Evolutionary conservation across 768 basidiomycete species (phyloP).

Genomic region (Tricholoma hemisulphureum): DNA sequence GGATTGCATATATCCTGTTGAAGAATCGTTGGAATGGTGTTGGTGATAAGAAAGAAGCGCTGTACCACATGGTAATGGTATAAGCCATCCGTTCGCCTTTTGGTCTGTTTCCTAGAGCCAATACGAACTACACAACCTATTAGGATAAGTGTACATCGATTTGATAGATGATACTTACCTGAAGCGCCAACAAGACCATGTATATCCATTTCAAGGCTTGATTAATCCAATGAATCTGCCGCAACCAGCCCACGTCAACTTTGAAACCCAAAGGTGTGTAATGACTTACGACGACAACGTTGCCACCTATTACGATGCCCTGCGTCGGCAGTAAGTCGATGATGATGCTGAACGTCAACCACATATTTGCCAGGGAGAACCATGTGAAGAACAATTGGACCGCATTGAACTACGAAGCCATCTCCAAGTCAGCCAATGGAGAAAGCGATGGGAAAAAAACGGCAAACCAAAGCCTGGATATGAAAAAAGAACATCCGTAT

Average conservation of each 20-base stretch:
- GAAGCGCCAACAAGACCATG: conserved; percentile 73
- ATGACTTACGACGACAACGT: conserved; percentile 54
- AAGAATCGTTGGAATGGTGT: background rate
- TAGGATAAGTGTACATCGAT: background rate
- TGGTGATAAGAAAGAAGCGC: conserved; percentile 1
- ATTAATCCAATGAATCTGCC: conserved; percentile 88
- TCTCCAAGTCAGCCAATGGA: background rate
- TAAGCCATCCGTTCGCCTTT: conserved; percentile 83
- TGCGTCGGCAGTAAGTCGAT: conserved; percentile 76
- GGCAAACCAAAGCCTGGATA: conserved; percentile 79
- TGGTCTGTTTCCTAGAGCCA: conserved; percentile 75
- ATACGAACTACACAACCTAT: conserved; percentile 44
- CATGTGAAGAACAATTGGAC: conserved; percentile 85
- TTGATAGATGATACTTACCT: background rate
- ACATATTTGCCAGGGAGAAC: conserved; percentile 91
- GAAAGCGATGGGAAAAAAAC: background rate
- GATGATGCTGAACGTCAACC: conserved; percentile 94
- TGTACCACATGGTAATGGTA: conserved; percentile 71
- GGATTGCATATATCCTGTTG: conserved; percentile 77
- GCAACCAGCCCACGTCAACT: background rate
- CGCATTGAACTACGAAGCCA: conserved; percentile 65
- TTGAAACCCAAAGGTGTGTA: background rate
- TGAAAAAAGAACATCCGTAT: conserved; percentile 97
- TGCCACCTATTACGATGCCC: conserved; percentile 68
- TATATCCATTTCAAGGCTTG: conserved; percentile 85